Percentiles rank a stretch among this genome's conserved stretches.
These are phyloP conservation scores for Crataegus laevigata DNA, from an alignment of 306 rosid genomes.

Conservation along the genomic window DNA sequence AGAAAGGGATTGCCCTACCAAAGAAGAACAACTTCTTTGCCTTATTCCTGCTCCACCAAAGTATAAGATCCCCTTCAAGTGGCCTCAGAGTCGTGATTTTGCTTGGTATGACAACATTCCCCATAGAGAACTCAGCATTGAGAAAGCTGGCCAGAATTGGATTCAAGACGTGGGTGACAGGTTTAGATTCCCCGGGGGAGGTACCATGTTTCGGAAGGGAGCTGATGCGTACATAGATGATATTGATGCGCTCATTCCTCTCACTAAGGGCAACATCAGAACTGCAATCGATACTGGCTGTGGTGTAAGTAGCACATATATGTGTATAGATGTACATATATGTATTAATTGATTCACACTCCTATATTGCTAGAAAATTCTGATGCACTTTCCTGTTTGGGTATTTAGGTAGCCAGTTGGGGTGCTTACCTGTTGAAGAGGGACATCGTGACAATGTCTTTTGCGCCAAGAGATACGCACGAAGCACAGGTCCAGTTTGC, in stretches of 20 bases:
- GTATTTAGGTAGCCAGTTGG: constrained; percentile 88
- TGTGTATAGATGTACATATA: no score
- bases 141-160: constrained; percentile 93
- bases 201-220: constrained; percentile 92
- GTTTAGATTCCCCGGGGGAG: constrained; percentile 94
- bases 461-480: constrained; percentile 97
- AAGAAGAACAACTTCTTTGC: constrained; percentile 59
- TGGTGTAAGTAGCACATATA: constrained; percentile 61
- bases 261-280: constrained; percentile 53
- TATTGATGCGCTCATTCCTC: constrained; percentile 73
- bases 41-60: constrained; percentile 88
- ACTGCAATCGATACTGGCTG: constrained; percentile 97
- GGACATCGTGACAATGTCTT: constrained; percentile 77
- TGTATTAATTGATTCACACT: neutral
- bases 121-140: constrained; percentile 83
- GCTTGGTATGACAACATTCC: constrained; percentile 97
- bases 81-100: constrained; percentile 91
- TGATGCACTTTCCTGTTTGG: constrained; percentile 10
- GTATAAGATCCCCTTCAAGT: constrained; percentile 78
- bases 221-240: constrained; percentile 92
- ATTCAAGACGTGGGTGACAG: constrained; percentile 82
- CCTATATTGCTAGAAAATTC: neutral
- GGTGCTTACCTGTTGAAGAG: constrained; percentile 83
- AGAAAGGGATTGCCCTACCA: constrained; percentile 82
- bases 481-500: constrained; percentile 97